phyloP scores from a whole-genome alignment of 139 green algal genomes.

The Ettlia oleoabundans region DNA sequence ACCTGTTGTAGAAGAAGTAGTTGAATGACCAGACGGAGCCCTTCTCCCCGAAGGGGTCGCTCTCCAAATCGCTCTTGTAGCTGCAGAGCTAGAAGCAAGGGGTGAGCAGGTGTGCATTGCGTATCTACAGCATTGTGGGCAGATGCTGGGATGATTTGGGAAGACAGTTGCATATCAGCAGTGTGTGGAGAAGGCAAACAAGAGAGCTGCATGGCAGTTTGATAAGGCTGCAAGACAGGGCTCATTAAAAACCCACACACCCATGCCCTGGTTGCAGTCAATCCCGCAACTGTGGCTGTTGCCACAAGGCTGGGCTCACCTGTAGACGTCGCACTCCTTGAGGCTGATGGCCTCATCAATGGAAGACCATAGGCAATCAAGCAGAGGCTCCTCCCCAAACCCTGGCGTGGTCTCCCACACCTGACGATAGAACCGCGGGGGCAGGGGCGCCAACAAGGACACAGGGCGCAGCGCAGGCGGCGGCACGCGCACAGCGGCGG shows the following conservation, averaged over 20 bases:
- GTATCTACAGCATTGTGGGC: not conserved
- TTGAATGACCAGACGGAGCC: slow-evolving; percentile 94
- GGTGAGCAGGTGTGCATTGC: not conserved
- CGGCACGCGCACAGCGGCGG: too few species aligned
- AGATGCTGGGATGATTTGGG: not conserved
- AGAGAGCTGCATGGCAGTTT: too few species aligned
- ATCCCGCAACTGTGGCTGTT: too few species aligned
- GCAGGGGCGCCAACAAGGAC: not conserved
- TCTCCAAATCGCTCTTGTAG: slow-evolving; percentile 87
- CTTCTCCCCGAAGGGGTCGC: slow-evolving; percentile 89
- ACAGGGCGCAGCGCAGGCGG: not conserved
- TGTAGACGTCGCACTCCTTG: slow-evolving; percentile 95
- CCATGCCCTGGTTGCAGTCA: too few species aligned
- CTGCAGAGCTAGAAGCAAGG: slow-evolving; percentile 6
- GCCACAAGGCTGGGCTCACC: not conserved
- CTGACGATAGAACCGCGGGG: slow-evolving; percentile 41
- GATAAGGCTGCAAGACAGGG: too few species aligned
- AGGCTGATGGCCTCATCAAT: slow-evolving; percentile 94
- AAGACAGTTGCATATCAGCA: too few species aligned
- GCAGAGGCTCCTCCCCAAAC: slow-evolving; percentile 78
- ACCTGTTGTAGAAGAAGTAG: slow-evolving; percentile 99
- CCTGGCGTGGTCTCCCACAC: slow-evolving; percentile 88
- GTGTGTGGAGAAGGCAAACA: too few species aligned
- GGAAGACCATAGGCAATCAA: slow-evolving; percentile 88
- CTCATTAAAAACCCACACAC: too few species aligned